Base-by-base conservation (phyloP, 257 asterid species). In the Plantago ovata region DNA sequence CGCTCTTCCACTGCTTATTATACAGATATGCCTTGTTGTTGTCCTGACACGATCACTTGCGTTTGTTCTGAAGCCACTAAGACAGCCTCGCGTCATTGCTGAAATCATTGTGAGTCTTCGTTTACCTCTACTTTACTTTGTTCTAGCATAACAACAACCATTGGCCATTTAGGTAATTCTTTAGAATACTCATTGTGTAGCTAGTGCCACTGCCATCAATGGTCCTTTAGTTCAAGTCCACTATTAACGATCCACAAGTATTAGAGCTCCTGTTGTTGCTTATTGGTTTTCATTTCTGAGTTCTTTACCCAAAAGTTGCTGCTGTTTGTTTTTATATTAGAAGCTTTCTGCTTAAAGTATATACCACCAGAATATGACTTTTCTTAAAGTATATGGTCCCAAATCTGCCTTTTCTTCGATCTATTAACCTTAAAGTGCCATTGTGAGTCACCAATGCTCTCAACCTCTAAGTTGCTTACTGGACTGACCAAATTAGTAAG, bases 41-140 rank as follows among this genome's bases (percentile, higher is more conserved):
- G 60, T 68, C 45, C 68, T 79, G 33, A 79, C 78, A 0, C 58
- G 82, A 18, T 38, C 52, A 0, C 72, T 80, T 3, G 80, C 80
- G 0, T 73, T 47, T 47, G 20, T 79, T 28, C 80, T 76, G 45
- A 64, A 51, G 75, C 82, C 82, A 36, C 65, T 79, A 20, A 64
- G 77, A 18, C 86, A 79, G 53, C 86, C 86, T 5, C 79, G 77
- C 1, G 83, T 80, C 42, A 62, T 80, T 57, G 86, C 82, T 23
- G 86, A 80, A 60, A 76, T 73, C 24, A 68, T 80, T 19, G 83
- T 76, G 66, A 73, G 75, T 71, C 22, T 57, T 7, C 9, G 2
- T 32, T 38, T 13, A 10, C 20, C 28, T 20, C 47, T 47, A 18
- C 14, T 22, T 4, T 12, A 38, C 36, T 39, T 36, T 40, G 24